phyloP scores from a whole-genome alignment of 163 green algal species.

The Scenedesmus sp. region DNA sequence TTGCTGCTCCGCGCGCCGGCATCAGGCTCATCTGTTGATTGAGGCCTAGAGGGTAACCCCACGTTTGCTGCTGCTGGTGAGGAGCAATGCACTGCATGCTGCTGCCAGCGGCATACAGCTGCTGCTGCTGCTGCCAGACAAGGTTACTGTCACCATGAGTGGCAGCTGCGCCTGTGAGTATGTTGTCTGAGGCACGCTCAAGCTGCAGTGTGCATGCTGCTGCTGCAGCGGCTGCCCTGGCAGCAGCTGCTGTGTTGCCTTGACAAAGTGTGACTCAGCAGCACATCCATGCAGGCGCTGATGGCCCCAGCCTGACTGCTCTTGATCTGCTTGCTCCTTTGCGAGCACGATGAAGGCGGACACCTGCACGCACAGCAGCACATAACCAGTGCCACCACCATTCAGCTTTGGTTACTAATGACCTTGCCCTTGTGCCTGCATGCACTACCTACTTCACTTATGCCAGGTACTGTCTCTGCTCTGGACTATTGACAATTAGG shows the following conservation, averaged over 20 bases:
- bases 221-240: not conserved
- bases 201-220: not conserved
- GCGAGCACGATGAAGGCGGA: constrained; percentile 37
- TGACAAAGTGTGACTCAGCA: not conserved
- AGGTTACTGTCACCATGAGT: not conserved
- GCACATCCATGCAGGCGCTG: not conserved
- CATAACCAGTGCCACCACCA: too few species aligned
- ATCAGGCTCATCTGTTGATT: not conserved
- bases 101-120: not conserved
- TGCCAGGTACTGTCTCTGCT: too few species aligned
- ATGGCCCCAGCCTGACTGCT: not conserved
- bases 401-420: too few species aligned
- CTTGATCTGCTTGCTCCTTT: constrained; percentile 42
- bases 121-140: not conserved
- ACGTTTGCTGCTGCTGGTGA: not conserved
- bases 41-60: not conserved
- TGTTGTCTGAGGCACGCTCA: too few species aligned
- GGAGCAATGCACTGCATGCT: not conserved
- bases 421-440: too few species aligned
- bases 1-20: not conserved
- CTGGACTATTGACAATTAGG: too few species aligned
- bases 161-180: not conserved
- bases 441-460: too few species aligned
- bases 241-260: not conserved
- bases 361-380: constrained; percentile 30